A percentile compares a stretch with the other conserved stretches of the same genome.
phyloP scores from a whole-genome alignment of 2,329 filamentous ascomycete species.

The Botryosphaeria dothidea region DNA sequence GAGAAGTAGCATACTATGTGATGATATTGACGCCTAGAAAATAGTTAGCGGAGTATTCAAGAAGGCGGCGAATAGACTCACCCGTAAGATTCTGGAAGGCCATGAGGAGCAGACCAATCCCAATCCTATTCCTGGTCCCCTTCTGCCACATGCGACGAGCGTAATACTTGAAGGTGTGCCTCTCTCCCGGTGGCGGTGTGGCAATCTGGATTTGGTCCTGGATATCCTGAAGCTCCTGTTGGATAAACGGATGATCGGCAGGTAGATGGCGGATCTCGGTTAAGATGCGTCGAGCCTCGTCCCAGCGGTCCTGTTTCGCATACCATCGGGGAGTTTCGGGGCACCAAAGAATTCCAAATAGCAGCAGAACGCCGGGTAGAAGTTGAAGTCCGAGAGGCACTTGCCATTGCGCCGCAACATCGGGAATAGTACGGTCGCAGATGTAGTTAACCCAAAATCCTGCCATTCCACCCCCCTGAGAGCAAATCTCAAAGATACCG shows the following conservation, averaged over 20 bases:
- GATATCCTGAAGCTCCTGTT: slow-evolving; percentile 46
- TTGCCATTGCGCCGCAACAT: slow-evolving; percentile 53
- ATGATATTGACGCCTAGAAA: not conserved
- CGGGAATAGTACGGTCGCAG: slow-evolving; percentile 36
- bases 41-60: not conserved
- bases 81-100: slow-evolving; percentile 74
- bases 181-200: slow-evolving; percentile 55
- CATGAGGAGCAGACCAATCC: slow-evolving; percentile 65
- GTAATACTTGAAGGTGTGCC: slow-evolving; percentile 37
- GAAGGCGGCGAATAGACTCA: slow-evolving; percentile 22
- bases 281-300: slow-evolving; percentile 56
- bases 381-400: slow-evolving; percentile 51
- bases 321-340: slow-evolving; percentile 62
- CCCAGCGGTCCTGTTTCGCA: slow-evolving; percentile 63
- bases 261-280: slow-evolving; percentile 55
- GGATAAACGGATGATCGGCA: slow-evolving; percentile 43
- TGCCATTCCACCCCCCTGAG: slow-evolving; percentile 41
- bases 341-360: slow-evolving; percentile 31
- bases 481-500: slow-evolving; percentile 54
- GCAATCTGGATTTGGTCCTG: slow-evolving; percentile 52
- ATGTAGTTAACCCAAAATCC: slow-evolving; percentile 58
- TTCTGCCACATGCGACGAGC: slow-evolving; percentile 46
- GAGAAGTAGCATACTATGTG: not conserved
- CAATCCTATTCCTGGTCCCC: slow-evolving; percentile 60
- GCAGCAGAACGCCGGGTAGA: slow-evolving; percentile 31